A percentile compares a stretch with the other conserved stretches of the same genome.
These are phyloP conservation scores for Tremella yokohamensis DNA, from an alignment of 768 basidiomycete species.

Conservation along the genomic window DNA sequence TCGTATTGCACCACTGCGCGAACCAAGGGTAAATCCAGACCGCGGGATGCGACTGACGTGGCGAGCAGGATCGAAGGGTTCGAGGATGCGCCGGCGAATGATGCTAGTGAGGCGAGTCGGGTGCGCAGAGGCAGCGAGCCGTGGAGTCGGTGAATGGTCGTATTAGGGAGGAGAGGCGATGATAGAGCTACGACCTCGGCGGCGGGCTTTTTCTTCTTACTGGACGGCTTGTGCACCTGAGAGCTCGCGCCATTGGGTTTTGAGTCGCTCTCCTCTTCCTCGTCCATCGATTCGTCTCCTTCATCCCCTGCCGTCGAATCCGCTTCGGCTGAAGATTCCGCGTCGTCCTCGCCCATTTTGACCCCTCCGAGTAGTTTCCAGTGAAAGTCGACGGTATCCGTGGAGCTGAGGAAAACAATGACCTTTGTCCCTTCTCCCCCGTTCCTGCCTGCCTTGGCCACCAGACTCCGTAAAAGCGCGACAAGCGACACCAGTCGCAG, in stretches of 20 bases:
- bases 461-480: conserved; percentile 75
- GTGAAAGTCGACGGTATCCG: conserved; percentile 96
- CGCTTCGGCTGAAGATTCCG: conserved; percentile 13
- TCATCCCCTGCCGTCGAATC: conserved; percentile 7
- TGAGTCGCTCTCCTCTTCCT: conserved; percentile 31
- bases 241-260: conserved; percentile 24
- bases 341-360: conserved; percentile 58
- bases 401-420: conserved; percentile 94
- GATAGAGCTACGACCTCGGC: conserved; percentile 57
- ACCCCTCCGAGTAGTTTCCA: conserved; percentile 77
- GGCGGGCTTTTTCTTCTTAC: conserved; percentile 40
- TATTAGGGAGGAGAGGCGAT: conserved; percentile 74
- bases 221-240: conserved; percentile 2
- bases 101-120: conserved; percentile 76
- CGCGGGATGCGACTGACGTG: conserved; percentile 97
- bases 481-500: conserved; percentile 87
- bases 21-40: conserved; percentile 90
- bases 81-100: conserved; percentile 60
- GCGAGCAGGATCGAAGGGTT: conserved; percentile 75
- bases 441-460: conserved; percentile 54
- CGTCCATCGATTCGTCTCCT: conserved; percentile 31
- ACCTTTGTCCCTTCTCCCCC: conserved; percentile 51
- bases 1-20: conserved; percentile 94
- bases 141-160: conserved; percentile 82
- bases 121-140: conserved; percentile 79